phyloP scores from a whole-genome alignment of 1,284 basidiomycete species.

The Sporisorium iseilematis-ciliati region DNA sequence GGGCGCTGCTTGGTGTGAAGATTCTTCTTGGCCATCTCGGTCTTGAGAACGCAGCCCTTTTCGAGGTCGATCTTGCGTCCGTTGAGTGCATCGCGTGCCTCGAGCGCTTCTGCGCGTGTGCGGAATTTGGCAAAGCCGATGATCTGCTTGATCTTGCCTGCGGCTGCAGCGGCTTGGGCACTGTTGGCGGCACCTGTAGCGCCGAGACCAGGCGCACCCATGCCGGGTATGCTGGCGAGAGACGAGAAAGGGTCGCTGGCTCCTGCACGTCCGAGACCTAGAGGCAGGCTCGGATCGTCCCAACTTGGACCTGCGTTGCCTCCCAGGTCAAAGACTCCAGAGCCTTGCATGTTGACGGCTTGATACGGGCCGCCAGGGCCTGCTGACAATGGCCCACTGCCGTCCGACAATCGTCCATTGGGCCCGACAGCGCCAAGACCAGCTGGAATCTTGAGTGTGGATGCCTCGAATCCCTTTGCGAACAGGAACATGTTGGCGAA shows the following conservation, averaged over 20 bases:
- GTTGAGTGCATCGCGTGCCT: constrained; percentile 88
- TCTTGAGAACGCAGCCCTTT: constrained; percentile 92
- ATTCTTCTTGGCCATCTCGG: constrained; percentile 99
- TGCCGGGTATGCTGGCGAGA: constrained; percentile 37
- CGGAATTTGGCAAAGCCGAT: constrained; percentile 98
- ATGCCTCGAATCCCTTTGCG: constrained; percentile 93
- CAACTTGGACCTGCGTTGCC: constrained; percentile 33
- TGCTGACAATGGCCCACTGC: constrained; percentile 29
- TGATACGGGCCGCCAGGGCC: constrained; percentile 59
- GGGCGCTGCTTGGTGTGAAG: constrained; percentile 79
- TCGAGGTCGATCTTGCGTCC: constrained; percentile 93
- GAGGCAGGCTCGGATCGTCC: constrained; percentile 52
- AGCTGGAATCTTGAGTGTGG: constrained; percentile 95
- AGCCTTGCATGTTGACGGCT: constrained; percentile 58
- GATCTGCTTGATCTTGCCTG: constrained; percentile 78
- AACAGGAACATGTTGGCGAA: constrained; percentile 99
- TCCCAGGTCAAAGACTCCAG: constrained; percentile 39
- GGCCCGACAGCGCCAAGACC: constrained; percentile 75
- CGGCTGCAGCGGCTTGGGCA: constrained; percentile 28
- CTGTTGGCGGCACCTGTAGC: constrained; percentile 27
- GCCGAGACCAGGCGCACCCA: constrained; percentile 33
- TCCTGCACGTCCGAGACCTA: constrained; percentile 54
- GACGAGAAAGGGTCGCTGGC: constrained; percentile 47
- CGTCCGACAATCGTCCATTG: constrained; percentile 32
- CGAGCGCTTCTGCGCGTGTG: constrained; percentile 85